Evolutionary conservation across 2,329 filamentous ascomycete species (phyloP), one percentile per base, ranked within the genome.

Genomic region (Microthyrium microscopicum): DNA sequence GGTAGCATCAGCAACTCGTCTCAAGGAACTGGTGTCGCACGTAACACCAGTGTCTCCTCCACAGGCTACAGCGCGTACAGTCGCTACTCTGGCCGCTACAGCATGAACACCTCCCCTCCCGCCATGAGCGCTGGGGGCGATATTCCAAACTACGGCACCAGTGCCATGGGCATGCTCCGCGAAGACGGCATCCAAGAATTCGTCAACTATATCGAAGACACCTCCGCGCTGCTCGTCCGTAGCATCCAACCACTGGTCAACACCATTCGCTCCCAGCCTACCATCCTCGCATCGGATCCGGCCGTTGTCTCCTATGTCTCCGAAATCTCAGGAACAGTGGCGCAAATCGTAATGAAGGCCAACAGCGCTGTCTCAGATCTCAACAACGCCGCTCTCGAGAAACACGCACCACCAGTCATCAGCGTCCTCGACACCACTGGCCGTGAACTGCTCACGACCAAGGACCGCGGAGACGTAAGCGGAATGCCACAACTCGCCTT

Each of bases 401-500:
- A 66, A 38, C 66, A 49, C 38, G 60, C 56, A 5, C 54, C 60
- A 17, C 60, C 60, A 5, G 64, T 73, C 33, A 53, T 71, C 4
- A 54, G 60, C 20, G 66, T 68, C 3, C 51, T 91, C 5, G 64
- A 68, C 37, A 62, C 72, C 40, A 68, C 72, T 27, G 62, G 91
- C 37, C 55, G 77, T 15, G 69, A 73, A n/a, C 24, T 34, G 12
- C 41, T 46, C 67, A 75, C 37, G 66, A 70, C 20, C 7, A n/a
- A 36, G 8, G 35, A 33, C n/a, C 21, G 18, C n/a, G 19, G 17
- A 8, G 25, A 46, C 22, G 69, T 68, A 18, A 67, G 63, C 3
- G 66, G 70, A 19, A 58, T 92, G 32, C 81, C 81, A 8, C 81
- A 81, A 2, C 73, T 89, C 43, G 81, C 81, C n/a, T 91, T 91